Base-by-base conservation (phyloP, 192 early-diverging fungal species). In the Coemansia sp. region DNA sequence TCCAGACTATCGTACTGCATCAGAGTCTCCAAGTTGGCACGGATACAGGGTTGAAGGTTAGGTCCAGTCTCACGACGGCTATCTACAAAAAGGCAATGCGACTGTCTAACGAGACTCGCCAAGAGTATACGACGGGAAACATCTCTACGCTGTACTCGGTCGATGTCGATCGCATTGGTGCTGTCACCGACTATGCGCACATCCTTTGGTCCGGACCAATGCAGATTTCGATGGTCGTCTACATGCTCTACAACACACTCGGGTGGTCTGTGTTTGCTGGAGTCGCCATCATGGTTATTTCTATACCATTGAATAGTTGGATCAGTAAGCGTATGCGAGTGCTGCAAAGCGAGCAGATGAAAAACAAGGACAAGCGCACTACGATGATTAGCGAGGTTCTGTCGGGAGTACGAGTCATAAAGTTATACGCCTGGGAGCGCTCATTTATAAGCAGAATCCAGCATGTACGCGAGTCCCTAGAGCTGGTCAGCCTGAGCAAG, bases 391-490 rank as follows among this genome's bases (percentile, higher is more conserved):
- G 95, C 74, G 96, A 98, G 82, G 74, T 92, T 10, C 71, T 98
- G 70, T 92, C 90, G 56, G 96, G 94, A 39, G 95, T 95, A 67
- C 92, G 92, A 62, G 93, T 98, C 20, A 96, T 98, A 81, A 98
- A 97, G 70, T 82, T 98, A 30, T 98, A 97, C 68, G 95, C 96
- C 15, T 98, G 94, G 93, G 95, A 95, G 72, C 75, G 77, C 1
- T 85, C 92, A n/a, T 96, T 97, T 67, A 70, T 92, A 53, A 77
- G 92, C 1, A 68, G 71, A 61, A 84, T 91, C 39, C 67, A 64
- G 22, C 56, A 84, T 35, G 86, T 96, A 39, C 86, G 96, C 43
- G 86, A 89, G 71, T 89, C 91, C 50, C 56, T 86, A 20, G 95
- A 97, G 78, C 75, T 98, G 64, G 73, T 64, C 38, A 93, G 88